These are phyloP conservation scores for Colletotrichum eleusines DNA, from an alignment of 2,329 filamentous ascomycete species.

Conservation along the genomic window DNA sequence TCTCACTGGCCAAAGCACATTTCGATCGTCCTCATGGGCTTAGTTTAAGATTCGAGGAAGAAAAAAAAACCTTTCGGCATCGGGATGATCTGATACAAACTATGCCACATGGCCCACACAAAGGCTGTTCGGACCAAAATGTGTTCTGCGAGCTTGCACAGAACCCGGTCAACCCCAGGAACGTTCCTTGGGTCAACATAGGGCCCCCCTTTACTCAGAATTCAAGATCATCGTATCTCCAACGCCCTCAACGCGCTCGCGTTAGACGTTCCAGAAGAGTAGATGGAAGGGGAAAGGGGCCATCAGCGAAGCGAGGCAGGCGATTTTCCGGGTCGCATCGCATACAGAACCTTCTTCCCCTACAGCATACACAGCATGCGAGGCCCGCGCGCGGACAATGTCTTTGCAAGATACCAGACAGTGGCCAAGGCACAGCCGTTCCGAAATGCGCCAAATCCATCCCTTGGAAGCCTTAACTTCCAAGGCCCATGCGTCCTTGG, in stretches of 20 bases:
- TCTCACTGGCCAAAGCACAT: background rate
- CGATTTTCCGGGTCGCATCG: background rate
- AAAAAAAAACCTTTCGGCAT: background rate
- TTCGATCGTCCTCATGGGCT: background rate
- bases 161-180: background rate
- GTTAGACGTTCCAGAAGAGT: background rate
- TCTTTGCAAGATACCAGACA: background rate
- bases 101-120: constrained; percentile 20
- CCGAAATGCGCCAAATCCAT: background rate
- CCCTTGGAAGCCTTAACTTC: background rate
- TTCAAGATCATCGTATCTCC: background rate
- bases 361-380: constrained; percentile 1
- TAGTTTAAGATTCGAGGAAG: background rate
- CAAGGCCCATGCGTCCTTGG: background rate
- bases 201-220: background rate
- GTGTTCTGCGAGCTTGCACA: constrained; percentile 10
- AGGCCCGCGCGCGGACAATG: constrained; percentile 1
- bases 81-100: constrained; percentile 17
- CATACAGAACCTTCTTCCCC: background rate
- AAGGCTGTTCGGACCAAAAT: constrained; percentile 10
- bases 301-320: background rate
- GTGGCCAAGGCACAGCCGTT: background rate
- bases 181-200: background rate
- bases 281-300: constrained; percentile 16
- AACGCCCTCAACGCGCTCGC: background rate